These are phyloP conservation scores for Corynascus novoguineensis DNA, from an alignment of 495 filamentous ascomycete species.

Conservation along the genomic window DNA sequence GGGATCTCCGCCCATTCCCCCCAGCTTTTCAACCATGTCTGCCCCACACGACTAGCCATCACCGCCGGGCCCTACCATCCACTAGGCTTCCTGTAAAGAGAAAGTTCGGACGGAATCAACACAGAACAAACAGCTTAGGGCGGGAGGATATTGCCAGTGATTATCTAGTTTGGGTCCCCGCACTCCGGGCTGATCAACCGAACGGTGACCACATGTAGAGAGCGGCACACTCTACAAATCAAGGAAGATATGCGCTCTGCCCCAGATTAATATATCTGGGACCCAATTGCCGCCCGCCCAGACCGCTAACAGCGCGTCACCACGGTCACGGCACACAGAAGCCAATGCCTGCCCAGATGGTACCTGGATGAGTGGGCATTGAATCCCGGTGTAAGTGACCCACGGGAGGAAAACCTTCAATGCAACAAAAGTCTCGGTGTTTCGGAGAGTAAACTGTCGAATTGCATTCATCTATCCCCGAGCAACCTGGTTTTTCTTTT, in stretches of 20 bases:
- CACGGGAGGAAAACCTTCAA: too few species aligned
- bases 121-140: background rate
- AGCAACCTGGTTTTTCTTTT: too few species aligned
- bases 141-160: background rate
- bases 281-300: slow-evolving; percentile 1
- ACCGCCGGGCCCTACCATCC: background rate
- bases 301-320: background rate
- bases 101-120: background rate
- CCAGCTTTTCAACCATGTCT: background rate
- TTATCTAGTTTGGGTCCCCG: background rate
- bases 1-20: too few species aligned
- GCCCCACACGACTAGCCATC: background rate
- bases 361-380: background rate
- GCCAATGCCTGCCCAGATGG: background rate
- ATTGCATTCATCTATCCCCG: too few species aligned
- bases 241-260: background rate
- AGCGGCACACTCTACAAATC: slow-evolving; percentile 1
- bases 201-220: background rate
- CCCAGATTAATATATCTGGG: slow-evolving; percentile 13
- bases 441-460: background rate
- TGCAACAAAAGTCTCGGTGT: background rate
- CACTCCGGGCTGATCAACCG: slow-evolving; percentile 5
- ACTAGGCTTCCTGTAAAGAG: background rate
- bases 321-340: background rate
- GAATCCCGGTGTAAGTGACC: background rate